Base-by-base conservation (phyloP, 148 eudicot genomes). In the Rhododendron kiyosumense region DNA sequence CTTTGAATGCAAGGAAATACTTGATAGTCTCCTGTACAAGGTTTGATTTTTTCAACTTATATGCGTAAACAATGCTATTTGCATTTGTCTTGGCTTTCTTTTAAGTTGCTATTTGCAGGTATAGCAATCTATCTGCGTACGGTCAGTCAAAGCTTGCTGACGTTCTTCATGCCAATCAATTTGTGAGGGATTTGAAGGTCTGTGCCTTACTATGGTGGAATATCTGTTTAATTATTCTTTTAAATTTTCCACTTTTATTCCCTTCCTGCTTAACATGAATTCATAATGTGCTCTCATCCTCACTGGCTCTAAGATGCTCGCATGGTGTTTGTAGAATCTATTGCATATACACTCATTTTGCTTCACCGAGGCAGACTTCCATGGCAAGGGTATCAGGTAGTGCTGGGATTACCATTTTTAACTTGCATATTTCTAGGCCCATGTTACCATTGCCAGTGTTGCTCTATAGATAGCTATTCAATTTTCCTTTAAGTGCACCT, bases 91-190 rank as follows among this genome's bases (percentile, higher is more conserved):
- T 78, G 30, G 82, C 81, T 78, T 78, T 48, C 24, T 17, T 46
- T 79, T 1, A 43, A 71, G 30, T 14, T 65, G 85, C 34, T 38
- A 83, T 83, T 4, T 88, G 46, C 94, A 96, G 98, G 73, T 96
- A 96, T 87, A 87, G 78, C 76, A 90, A 89, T 48, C 86, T 91
- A 83, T 85, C 91, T 67, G 98, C 98, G 7, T 96, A 96, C 83
- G 96, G 98, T 85, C 98, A 94, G 86, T 94, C 98, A 81, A 96
- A 96, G 91, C 95, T 96, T 87, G 91, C 98, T 48, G 94, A 96
- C 65, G 86, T 94, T 86, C 89, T 96, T 85, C 98, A 96, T 91
- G 93, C 95, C 86, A 92, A 92, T 78, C 95, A 94, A 85, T 90
- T 96, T 65, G 87, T 96, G 9, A 90, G 94, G 81, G 92, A 86